phyloP scores from a whole-genome alignment of 495 filamentous ascomycete species.

The Patellaria atrata region DNA sequence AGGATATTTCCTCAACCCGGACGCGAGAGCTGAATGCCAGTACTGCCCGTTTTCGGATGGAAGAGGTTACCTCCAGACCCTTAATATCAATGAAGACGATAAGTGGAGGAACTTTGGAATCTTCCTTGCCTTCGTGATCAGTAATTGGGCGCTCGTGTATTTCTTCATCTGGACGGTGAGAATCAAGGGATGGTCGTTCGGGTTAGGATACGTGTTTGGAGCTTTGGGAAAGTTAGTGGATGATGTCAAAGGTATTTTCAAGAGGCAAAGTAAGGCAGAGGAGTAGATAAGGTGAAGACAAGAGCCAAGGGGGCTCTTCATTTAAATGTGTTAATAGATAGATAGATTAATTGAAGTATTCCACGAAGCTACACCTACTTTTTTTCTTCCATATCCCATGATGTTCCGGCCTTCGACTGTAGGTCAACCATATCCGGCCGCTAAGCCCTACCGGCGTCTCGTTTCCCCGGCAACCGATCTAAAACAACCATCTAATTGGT shows the following conservation, averaged over 20 bases:
- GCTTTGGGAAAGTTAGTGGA: constrained; percentile 33
- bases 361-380: too few relatives aligned
- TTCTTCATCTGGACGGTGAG: constrained; percentile 74
- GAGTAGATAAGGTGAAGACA: too few relatives aligned
- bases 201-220: constrained; percentile 45
- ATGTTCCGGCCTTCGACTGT: too few relatives aligned
- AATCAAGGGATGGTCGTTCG: constrained; percentile 60
- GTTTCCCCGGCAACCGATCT: too few relatives aligned
- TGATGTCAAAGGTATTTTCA: constrained; percentile 17
- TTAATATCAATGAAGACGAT: constrained; percentile 50
- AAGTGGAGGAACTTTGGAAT: constrained; percentile 71
- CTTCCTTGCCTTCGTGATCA: constrained; percentile 60
- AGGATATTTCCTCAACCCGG: constrained; percentile 43
- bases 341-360: too few relatives aligned
- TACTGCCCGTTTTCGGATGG: constrained; percentile 53
- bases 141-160: constrained; percentile 67
- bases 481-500: too few relatives aligned
- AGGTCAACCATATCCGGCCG: too few relatives aligned
- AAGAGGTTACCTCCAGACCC: constrained; percentile 47
- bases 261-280: constrained; percentile 15
- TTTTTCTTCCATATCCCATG: too few relatives aligned
- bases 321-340: too few relatives aligned
- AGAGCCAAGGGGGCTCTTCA: too few relatives aligned
- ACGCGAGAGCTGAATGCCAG: constrained; percentile 44
- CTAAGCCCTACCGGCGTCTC: too few relatives aligned